These are phyloP conservation scores for Stipa capillata DNA, from an alignment of 176 grass and related monocot genomes.

Conservation along the genomic window DNA sequence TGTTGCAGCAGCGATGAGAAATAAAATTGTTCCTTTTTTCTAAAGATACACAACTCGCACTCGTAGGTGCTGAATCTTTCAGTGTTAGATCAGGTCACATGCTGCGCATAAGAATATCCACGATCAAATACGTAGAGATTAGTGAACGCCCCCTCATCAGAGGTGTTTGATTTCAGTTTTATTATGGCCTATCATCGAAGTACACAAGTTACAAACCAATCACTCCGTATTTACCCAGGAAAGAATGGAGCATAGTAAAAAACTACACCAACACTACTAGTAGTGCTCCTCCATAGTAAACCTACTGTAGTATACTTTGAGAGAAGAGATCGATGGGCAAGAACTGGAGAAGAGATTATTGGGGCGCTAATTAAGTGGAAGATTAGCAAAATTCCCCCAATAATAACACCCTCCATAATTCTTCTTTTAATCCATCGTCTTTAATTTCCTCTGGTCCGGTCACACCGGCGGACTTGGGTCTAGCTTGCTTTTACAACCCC, in stretches of 20 bases:
- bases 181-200: background rate
- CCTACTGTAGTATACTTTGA: background rate
- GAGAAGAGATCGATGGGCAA: background rate
- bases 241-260: slow-evolving; percentile 1
- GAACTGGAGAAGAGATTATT: slow-evolving; percentile 46
- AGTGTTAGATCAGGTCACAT: no score
- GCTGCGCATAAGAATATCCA: background rate
- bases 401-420: slow-evolving; percentile 24
- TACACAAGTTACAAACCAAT: slow-evolving; percentile 26
- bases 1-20: no score
- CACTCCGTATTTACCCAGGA: slow-evolving; percentile 29
- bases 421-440: background rate
- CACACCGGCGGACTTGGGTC: background rate
- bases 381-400: background rate
- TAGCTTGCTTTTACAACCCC: slow-evolving; percentile 20
- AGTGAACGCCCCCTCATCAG: background rate
- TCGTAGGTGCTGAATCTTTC: no score
- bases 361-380: background rate
- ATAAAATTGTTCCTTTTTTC: no score
- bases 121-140: background rate
- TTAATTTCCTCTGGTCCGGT: background rate
- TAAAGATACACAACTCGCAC: no score
- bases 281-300: background rate
- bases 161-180: background rate
- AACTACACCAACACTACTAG: background rate